phyloP scores from a whole-genome alignment of 1,284 basidiomycete genomes.

The Microstroma glucosiphilum region DNA sequence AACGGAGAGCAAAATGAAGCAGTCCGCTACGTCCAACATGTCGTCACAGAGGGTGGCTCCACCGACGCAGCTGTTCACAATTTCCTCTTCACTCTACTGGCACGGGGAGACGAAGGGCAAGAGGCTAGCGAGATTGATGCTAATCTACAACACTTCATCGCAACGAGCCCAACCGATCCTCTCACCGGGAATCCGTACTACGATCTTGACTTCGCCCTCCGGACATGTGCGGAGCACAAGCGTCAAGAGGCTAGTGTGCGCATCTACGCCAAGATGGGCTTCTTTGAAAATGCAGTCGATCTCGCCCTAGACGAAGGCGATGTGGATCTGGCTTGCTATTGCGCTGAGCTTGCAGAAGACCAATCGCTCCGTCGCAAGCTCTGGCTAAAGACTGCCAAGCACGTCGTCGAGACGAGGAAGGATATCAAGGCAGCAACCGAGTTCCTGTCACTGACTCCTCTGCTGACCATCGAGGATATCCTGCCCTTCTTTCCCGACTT shows the following conservation, averaged over 20 bases:
- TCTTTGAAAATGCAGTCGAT: constrained; percentile 93
- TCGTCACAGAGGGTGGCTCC: constrained; percentile 71
- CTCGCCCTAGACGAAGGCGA: constrained; percentile 62
- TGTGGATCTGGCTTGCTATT: constrained; percentile 55
- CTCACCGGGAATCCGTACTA: constrained; percentile 82
- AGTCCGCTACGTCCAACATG: constrained; percentile 76
- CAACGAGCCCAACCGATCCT: constrained; percentile 68
- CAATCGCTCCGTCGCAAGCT: constrained; percentile 72
- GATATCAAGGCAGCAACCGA: constrained; percentile 97
- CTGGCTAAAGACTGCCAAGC: constrained; percentile 94
- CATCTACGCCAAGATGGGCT: constrained; percentile 95
- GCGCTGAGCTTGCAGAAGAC: constrained; percentile 37
- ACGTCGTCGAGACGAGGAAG: constrained; percentile 93
- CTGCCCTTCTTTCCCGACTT: constrained; percentile 99
- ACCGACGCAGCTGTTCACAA: constrained; percentile 87
- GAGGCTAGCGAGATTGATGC: constrained; percentile 42
- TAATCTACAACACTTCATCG: constrained; percentile 76
- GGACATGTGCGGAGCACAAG: constrained; percentile 69
- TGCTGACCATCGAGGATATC: constrained; percentile 97
- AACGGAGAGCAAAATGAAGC: constrained; percentile 62
- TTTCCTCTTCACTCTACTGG: constrained; percentile 80
- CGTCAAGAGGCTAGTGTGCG: constrained; percentile 86
- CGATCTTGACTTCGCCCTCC: constrained; percentile 90
- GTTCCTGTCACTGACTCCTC: constrained; percentile 85
- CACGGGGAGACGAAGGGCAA: constrained; percentile 42